Percentiles rank a stretch among this genome's conserved stretches.
Evolutionary conservation across 352 stramenopile species (phyloP).

Genomic region (Peronospora farinosa): DNA sequence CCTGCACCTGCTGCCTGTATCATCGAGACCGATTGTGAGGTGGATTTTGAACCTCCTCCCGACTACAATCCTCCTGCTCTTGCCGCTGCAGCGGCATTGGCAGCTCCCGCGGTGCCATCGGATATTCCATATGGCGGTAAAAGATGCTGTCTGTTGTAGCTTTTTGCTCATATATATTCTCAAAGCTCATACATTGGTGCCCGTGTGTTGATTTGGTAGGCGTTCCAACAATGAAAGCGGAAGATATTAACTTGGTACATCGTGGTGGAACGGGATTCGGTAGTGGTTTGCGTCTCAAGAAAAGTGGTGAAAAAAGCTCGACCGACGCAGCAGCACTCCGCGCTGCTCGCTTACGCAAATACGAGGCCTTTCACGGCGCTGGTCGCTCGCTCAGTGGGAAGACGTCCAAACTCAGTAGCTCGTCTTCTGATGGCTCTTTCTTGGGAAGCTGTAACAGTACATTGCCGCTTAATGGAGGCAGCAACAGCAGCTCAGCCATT

Average conservation of each 20-base stretch:
- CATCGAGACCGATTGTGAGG: slow-evolving; percentile 99
- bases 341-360: slow-evolving; percentile 65
- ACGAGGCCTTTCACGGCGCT: slow-evolving; percentile 80
- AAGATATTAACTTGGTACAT: slow-evolving; percentile 35
- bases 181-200: slow-evolving; percentile 1
- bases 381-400: slow-evolving; percentile 65
- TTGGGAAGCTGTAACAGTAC: slow-evolving; percentile 24
- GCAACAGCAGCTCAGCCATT: background rate
- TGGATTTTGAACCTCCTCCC: slow-evolving; percentile 97
- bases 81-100: slow-evolving; percentile 10
- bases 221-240: slow-evolving; percentile 58
- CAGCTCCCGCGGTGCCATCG: slow-evolving; percentile 32
- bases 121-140: slow-evolving; percentile 60
- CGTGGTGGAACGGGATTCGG: slow-evolving; percentile 34
- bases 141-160: background rate
- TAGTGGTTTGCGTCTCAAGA: slow-evolving; percentile 68
- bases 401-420: slow-evolving; percentile 28
- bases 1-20: slow-evolving; percentile 95
- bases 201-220: slow-evolving; percentile 19
- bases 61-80: slow-evolving; percentile 66
- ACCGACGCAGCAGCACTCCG: slow-evolving; percentile 65
- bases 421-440: slow-evolving; percentile 12
- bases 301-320: slow-evolving; percentile 41
- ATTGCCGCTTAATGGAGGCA: slow-evolving; percentile 17
- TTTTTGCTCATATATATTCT: background rate